Conservation (phyloP, 148 eudicot genomes). For the Rhododendron kiyosumense region DNA sequence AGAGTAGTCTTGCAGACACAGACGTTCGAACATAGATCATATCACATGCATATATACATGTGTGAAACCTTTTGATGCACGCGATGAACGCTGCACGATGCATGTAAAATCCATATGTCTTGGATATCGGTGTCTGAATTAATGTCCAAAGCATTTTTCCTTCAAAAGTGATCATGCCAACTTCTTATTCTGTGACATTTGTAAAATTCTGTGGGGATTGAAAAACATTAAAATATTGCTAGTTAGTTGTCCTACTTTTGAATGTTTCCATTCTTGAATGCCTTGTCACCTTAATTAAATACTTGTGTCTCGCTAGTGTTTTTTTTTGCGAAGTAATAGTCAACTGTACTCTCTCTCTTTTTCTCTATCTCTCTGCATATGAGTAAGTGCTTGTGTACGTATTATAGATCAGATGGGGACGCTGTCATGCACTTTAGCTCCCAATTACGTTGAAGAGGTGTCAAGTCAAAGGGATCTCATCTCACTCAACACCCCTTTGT, state of each 20-base stretch:
- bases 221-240: slow-evolving; percentile 4
- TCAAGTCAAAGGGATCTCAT: neutral
- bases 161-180: neutral
- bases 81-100: neutral
- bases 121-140: neutral
- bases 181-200: neutral
- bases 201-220: neutral
- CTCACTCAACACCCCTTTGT: neutral
- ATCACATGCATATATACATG: neutral
- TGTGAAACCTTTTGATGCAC: neutral
- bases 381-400: neutral
- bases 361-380: neutral
- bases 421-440: neutral
- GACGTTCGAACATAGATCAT: neutral
- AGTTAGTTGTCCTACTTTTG: slow-evolving; percentile 5
- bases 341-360: neutral
- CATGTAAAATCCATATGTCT: neutral
- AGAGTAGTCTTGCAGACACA: too few relatives aligned
- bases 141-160: neutral
- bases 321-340: neutral
- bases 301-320: neutral
- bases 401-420: neutral
- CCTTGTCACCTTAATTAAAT: neutral
- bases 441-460: neutral
- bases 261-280: neutral